Percentiles rank a stretch among this genome's conserved stretches.
Conservation (phyloP, 345 rosid species). For the Boechera stricta region DNA sequence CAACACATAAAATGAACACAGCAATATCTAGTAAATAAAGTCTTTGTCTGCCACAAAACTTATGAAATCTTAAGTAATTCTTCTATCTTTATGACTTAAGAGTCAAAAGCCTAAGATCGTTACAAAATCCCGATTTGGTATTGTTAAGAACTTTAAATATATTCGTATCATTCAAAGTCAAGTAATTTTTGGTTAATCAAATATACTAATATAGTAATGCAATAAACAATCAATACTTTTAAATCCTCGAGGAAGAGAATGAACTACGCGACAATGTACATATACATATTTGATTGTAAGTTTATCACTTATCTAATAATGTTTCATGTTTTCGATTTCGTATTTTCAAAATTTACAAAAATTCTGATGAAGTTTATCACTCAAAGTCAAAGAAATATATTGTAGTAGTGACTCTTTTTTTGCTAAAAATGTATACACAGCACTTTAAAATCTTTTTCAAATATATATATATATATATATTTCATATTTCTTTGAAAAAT, state of each 20-base stretch:
- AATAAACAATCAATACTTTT: constrained; percentile 6
- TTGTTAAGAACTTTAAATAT: neutral
- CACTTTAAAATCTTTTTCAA: too few species aligned
- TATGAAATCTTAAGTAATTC: constrained; percentile 40
- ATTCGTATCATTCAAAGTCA: constrained; percentile 13
- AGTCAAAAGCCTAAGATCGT: constrained; percentile 29
- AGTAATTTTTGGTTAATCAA: constrained; percentile 5
- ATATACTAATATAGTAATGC: neutral
- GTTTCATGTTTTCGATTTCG: neutral
- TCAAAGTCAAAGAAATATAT: too few species aligned
- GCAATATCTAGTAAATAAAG: constrained; percentile 30
- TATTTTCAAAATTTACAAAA: neutral
- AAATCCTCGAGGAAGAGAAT: neutral
- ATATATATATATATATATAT: neutral
- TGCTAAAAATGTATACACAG: too few species aligned
- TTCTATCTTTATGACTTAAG: constrained; percentile 33
- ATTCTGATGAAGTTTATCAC: too few species aligned
- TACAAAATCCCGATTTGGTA: constrained; percentile 35
- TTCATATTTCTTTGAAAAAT: neutral
- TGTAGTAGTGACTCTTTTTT: too few species aligned
- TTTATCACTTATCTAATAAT: neutral
- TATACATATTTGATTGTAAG: neutral
- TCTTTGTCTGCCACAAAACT: constrained; percentile 48
- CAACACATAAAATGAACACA: constrained; percentile 24
- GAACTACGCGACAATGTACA: neutral